These are phyloP conservation scores for Brassica cretica DNA, from an alignment of 345 rosid genomes.

Conservation along the genomic window DNA sequence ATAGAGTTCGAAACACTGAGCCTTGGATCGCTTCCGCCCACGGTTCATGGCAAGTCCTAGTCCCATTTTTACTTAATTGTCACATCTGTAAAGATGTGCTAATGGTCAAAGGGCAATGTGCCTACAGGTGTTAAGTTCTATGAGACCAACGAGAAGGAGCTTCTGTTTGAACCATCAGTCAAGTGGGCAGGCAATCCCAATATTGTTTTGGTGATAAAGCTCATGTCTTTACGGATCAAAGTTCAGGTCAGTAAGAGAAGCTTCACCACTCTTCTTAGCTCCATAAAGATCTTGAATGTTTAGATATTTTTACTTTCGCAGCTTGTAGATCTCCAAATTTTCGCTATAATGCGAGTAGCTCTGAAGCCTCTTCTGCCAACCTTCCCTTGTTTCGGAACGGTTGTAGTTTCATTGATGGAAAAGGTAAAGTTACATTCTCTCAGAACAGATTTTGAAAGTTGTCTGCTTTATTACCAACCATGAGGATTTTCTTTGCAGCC, in stretches of 20 bases:
- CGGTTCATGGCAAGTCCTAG: slow-evolving; percentile 52
- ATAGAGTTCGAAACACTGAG: slow-evolving; percentile 55
- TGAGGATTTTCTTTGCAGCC: slow-evolving; percentile 51
- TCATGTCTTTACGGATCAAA: slow-evolving; percentile 48
- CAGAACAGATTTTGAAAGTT: not conserved
- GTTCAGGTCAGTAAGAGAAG: slow-evolving; percentile 56
- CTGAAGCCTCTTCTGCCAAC: slow-evolving; percentile 77
- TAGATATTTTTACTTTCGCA: too few relatives aligned
- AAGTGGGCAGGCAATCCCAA: slow-evolving; percentile 86
- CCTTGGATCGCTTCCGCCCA: slow-evolving; percentile 71
- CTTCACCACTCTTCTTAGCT: not conserved
- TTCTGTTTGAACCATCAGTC: slow-evolving; percentile 68
- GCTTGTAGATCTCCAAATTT: slow-evolving; percentile 69
- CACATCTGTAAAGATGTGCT: not conserved
- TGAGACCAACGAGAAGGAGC: slow-evolving; percentile 71
- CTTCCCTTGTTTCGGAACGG: slow-evolving; percentile 69
- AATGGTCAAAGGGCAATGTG: not conserved
- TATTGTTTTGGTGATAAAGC: slow-evolving; percentile 58
- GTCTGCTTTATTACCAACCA: slow-evolving; percentile 7
- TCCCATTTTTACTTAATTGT: slow-evolving; percentile 4
- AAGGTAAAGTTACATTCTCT: slow-evolving; percentile 45
- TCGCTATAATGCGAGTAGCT: slow-evolving; percentile 53
- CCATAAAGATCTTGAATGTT: too few relatives aligned
- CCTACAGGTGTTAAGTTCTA: slow-evolving; percentile 58
- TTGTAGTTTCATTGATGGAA: slow-evolving; percentile 63